Conservation (phyloP, 352 stramenopile species). For the Bremia lactucae region DNA sequence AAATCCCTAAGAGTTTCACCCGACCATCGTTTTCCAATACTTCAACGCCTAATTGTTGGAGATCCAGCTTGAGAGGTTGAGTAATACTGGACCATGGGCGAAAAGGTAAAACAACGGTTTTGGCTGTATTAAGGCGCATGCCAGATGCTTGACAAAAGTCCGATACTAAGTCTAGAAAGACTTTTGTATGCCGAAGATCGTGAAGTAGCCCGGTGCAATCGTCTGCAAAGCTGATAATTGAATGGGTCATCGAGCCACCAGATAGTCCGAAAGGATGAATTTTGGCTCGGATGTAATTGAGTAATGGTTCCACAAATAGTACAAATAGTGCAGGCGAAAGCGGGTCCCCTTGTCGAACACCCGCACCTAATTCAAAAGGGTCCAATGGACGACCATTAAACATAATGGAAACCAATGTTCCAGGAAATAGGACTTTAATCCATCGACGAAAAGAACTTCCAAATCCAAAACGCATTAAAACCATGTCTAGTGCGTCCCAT, state of each 20-base stretch:
- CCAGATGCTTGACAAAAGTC: not conserved
- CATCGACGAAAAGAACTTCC: not conserved
- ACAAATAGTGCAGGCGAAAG: not conserved
- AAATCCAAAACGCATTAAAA: not conserved
- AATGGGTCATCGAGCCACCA: too few species aligned
- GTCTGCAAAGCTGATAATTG: conserved; percentile 1
- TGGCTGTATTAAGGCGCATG: not conserved
- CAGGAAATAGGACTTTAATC: not conserved
- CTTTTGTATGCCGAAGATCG: not conserved
- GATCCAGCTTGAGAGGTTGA: too few species aligned
- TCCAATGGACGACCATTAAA: not conserved
- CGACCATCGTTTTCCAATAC: not conserved
- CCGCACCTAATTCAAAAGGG: not conserved
- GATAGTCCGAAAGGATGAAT: not conserved
- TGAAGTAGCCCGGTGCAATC: not conserved
- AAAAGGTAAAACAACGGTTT: not conserved
- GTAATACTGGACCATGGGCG: not conserved
- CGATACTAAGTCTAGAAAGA: not conserved
- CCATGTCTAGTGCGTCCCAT: not conserved
- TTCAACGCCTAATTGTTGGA: not conserved
- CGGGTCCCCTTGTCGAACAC: not conserved
- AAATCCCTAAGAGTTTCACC: not conserved
- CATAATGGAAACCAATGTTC: not conserved
- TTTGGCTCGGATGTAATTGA: not conserved
- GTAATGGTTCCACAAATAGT: not conserved